These are phyloP conservation scores for Planoprotostelium fungivorum DNA, from an alignment of 78 protist species.

Conservation along the genomic window DNA sequence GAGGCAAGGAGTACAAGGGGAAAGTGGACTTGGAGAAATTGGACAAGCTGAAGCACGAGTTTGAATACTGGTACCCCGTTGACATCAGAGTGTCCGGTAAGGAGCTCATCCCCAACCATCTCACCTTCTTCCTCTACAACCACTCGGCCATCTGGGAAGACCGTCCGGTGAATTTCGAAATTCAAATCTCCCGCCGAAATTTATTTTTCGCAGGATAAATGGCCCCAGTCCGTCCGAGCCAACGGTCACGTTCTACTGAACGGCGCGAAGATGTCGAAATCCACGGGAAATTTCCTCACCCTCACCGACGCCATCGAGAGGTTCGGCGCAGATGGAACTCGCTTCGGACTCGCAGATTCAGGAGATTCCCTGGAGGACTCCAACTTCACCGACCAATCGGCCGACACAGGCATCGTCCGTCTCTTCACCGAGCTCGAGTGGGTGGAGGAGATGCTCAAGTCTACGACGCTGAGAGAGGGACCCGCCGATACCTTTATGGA, in stretches of 20 bases:
- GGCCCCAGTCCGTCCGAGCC: constrained; percentile 89
- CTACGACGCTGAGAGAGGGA: constrained; percentile 1
- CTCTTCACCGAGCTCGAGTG: constrained; percentile 84
- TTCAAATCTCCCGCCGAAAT: neutral
- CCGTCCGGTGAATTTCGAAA: neutral
- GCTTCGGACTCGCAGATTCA: constrained; percentile 97
- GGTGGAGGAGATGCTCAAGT: constrained; percentile 45
- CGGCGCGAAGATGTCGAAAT: constrained; percentile 98
- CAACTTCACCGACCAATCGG: constrained; percentile 86
- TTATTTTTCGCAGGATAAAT: constrained; percentile 5
- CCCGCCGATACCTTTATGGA: constrained; percentile 57
- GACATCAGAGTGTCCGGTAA: constrained; percentile 97
- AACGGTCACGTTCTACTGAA: constrained; percentile 94
- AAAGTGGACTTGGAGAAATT: constrained; percentile 71
- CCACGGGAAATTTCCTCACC: constrained; percentile 97
- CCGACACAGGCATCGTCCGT: constrained; percentile 79
- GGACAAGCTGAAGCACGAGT: constrained; percentile 73
- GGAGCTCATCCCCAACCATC: constrained; percentile 97
- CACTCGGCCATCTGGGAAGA: constrained; percentile 95
- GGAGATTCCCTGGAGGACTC: constrained; percentile 99
- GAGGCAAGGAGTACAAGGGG: constrained; percentile 17
- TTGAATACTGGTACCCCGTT: constrained; percentile 97
- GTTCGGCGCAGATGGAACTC: constrained; percentile 87
- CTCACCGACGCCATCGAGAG: constrained; percentile 49
- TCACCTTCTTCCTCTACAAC: constrained; percentile 96